phyloP scores from a whole-genome alignment of 768 basidiomycete genomes.

The Tricholoma matsutake region DNA sequence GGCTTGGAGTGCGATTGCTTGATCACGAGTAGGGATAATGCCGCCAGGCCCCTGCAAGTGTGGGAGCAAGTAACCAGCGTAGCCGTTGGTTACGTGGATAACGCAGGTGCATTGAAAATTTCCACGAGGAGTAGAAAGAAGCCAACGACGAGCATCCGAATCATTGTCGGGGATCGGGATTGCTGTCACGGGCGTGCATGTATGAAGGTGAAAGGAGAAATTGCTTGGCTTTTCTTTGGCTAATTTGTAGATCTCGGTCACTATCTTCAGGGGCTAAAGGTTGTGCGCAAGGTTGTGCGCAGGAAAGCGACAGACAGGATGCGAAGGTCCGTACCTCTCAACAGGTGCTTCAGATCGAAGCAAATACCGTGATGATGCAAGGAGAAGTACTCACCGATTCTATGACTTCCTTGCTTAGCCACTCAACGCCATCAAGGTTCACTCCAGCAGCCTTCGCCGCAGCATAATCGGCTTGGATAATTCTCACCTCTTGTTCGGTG shows the following conservation, averaged over 20 bases:
- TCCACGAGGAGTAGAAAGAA: constrained; percentile 65
- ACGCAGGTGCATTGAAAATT: constrained; percentile 56
- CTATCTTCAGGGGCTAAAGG: constrained; percentile 86
- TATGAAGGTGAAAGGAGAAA: constrained; percentile 58
- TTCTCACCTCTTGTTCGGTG: constrained; percentile 40
- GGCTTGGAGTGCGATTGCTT: constrained; percentile 48
- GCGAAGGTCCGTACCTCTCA: constrained; percentile 43
- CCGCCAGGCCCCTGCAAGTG: constrained; percentile 50
- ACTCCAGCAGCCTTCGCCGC: constrained; percentile 54
- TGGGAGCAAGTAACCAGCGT: constrained; percentile 75
- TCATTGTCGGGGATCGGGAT: constrained; percentile 22
- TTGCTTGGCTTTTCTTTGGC: constrained; percentile 28
- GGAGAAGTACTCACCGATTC: constrained; percentile 34
- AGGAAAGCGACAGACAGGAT: constrained; percentile 49
- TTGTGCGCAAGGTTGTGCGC: constrained; percentile 68
- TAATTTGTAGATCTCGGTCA: constrained; percentile 56
- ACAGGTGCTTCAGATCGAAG: not conserved
- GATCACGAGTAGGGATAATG: constrained; percentile 73
- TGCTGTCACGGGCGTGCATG: constrained; percentile 65
- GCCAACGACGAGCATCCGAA: constrained; percentile 41
- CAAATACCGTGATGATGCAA: not conserved
- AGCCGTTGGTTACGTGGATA: constrained; percentile 86
- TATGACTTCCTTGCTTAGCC: constrained; percentile 47
- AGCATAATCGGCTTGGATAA: constrained; percentile 42
- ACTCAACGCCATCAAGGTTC: constrained; percentile 40